Base-by-base conservation (phyloP, 257 asterid genomes). In the Lavandula angustifolia region DNA sequence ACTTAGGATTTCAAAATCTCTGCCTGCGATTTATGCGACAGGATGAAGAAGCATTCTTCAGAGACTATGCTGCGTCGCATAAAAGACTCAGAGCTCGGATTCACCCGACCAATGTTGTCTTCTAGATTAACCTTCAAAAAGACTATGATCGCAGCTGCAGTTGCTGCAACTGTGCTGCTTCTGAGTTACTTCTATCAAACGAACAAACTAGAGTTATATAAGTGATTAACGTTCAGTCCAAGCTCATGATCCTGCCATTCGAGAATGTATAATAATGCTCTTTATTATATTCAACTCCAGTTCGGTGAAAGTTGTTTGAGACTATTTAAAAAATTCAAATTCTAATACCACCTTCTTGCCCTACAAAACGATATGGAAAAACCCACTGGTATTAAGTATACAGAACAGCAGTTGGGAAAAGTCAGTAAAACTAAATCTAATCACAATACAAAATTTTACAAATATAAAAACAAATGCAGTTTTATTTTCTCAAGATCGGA, bases 1-100 rank as follows among this genome's bases (percentile, higher is more conserved):
- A 5, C 50, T 7, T n/a, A 4, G 17, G 5, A 44, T 44, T 12
- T 44, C 2, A 44, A 3, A 11, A 12, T 11, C 4, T 43, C 16
- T 22, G 8, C 14, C 43, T 44, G 32, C 12, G 41, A 16, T 61
- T 62, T 0, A 11, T 43, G 38, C 29, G 40, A 52, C 77, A 88
- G 96, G 97, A 92, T 51, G 88, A 92, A 78, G 98, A 92, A 57
- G 84, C 85, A 61, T 89, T 92, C 83, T 84, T 89, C 77, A 81
- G 59, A 74, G 97, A 92, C 69, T 89, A 92, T 34, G 95, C 95
- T 0, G 84, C 49, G 3, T 89, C 96, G 29, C 97, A 92, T 79
- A 89, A 92, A 73, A 89, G 82, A 60, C 91, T 89, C 97, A 1
- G 97, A 92, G 71, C 84, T 92, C 29, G 96, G 96, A 37, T 89